These are phyloP conservation scores for Lactifluus piperatus DNA, from an alignment of 768 basidiomycete species.

Conservation along the genomic window DNA sequence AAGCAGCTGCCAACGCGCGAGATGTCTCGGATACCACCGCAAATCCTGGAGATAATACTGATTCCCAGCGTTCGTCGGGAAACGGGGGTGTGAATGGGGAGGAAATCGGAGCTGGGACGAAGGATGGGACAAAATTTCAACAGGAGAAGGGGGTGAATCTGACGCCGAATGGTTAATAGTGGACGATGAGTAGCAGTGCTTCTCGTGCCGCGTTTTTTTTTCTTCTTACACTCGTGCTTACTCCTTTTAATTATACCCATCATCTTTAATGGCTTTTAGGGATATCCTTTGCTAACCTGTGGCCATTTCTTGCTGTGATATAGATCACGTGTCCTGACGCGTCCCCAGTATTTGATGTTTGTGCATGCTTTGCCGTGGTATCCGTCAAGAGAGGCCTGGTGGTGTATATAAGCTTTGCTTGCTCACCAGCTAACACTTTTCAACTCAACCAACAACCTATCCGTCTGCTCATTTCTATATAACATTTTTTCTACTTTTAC, in stretches of 20 bases:
- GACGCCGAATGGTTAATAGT: constrained; percentile 91
- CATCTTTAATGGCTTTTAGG: background rate
- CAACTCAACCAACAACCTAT: constrained; percentile 1
- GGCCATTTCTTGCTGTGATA: background rate
- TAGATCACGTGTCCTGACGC: constrained; percentile 17
- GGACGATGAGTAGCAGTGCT: constrained; percentile 29
- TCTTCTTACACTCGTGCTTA: constrained; percentile 7
- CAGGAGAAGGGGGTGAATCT: constrained; percentile 61
- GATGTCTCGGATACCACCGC: constrained; percentile 30
- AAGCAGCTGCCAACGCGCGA: constrained; percentile 51
- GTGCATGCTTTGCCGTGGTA: constrained; percentile 8
- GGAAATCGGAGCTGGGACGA: constrained; percentile 41
- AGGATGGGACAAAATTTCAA: constrained; percentile 69
- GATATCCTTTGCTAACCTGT: background rate
- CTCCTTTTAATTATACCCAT: constrained; percentile 7
- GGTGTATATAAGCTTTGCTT: constrained; percentile 12
- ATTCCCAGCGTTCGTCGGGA: constrained; percentile 47
- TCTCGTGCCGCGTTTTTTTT: constrained; percentile 7
- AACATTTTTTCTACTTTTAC: constrained; percentile 9
- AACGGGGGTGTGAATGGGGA: constrained; percentile 54
- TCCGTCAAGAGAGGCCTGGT: background rate
- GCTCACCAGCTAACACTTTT: background rate
- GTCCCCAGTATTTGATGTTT: constrained; percentile 18
- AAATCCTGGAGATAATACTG: constrained; percentile 20
- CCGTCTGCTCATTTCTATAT: background rate